Percentiles rank a stretch among this genome's conserved stretches.
Evolutionary conservation across 305 asterid species (phyloP).

Genomic region (Ajuga reptans): DNA sequence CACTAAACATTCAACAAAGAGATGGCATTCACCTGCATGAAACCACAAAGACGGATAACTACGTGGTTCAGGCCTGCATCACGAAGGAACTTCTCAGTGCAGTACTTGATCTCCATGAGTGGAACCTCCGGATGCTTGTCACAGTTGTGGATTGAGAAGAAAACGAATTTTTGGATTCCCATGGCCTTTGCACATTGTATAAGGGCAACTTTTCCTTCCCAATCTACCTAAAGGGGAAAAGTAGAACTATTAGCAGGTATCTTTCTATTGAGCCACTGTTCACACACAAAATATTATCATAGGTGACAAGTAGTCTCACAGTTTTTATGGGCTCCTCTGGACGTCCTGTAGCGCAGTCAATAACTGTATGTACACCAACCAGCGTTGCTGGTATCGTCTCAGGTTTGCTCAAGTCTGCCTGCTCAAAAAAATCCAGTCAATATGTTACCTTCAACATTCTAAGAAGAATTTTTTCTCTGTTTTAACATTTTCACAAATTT

Average conservation of each 20-base stretch:
- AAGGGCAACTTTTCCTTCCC: conserved; percentile 99
- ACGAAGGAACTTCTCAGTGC: conserved; percentile 82
- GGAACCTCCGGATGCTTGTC: conserved; percentile 99
- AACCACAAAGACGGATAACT: conserved; percentile 79
- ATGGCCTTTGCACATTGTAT: conserved; percentile 96
- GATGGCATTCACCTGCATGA: conserved; percentile 72
- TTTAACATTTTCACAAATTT: neutral
- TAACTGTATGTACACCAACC: conserved; percentile 84
- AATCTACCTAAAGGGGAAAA: conserved; percentile 75
- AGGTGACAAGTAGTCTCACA: conserved; percentile 38
- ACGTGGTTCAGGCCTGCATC: conserved; percentile 72
- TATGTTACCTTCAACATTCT: conserved; percentile 9
- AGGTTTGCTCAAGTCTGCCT: conserved; percentile 95
- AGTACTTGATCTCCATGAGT: conserved; percentile 90
- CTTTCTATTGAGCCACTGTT: neutral
- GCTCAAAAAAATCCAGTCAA: conserved; percentile 31
- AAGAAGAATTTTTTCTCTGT: neutral
- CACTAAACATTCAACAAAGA: conserved; percentile 1
- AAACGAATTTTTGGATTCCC: conserved; percentile 81
- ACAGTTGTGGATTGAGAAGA: conserved; percentile 92
- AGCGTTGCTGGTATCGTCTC: conserved; percentile 90
- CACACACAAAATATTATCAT: conserved; percentile 4
- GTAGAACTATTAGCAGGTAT: conserved; percentile 20
- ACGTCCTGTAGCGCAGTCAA: conserved; percentile 98
- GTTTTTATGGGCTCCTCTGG: conserved; percentile 93